Evolutionary conservation across 805 yeast species (phyloP), one percentile per base, ranked within the genome.

Genomic region (Suhomyces sp.): DNA sequence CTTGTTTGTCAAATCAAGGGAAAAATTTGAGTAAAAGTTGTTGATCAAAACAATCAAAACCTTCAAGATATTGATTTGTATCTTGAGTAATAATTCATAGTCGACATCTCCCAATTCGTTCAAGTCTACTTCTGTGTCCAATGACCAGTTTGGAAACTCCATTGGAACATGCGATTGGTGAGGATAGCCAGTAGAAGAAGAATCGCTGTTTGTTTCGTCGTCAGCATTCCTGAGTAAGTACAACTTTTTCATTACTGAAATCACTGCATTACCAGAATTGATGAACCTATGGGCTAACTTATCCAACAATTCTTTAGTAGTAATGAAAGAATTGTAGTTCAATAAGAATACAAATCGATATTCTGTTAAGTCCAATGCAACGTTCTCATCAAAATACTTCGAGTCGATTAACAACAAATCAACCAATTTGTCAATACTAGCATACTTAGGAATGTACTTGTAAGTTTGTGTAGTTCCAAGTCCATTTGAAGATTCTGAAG

Each of bases 21-120:
- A 72, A 51, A 90, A 86, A 53, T 86, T 93, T 19, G 74, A 60
- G 54, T 82, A 88, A 53, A 83, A 86, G 46, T 82, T 81, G 29
- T 77, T 72, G 14, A 87, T 77, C 56, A 95, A 72, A 19, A 82
- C 73, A 28, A 79, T 72, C 38, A 88, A 63, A 0, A 88, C 86
- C 53, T 86, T 95, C 40, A 88, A 65, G 20, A 88, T 77, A 25
- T 95, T 95, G 24, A 83, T 69, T 53, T 88, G 93, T 27, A 90
- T 84, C 51, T 81, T 86, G 8, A 83, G 79, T 28, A 86, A 79
- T 36, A 78, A 72, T 28, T 72, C 72, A 71, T 82, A 79, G 47
- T 82, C 83, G 21, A 83, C 68, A 3, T 73, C 72, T 0, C 72
- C 72, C 25, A 66, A 50, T 11, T 52, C 60, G 12, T 58, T 63